Evolutionary conservation across 208 protist genomes (phyloP), one percentile per base, ranked within the genome.

Genomic region (Phytomonas sp.): DNA sequence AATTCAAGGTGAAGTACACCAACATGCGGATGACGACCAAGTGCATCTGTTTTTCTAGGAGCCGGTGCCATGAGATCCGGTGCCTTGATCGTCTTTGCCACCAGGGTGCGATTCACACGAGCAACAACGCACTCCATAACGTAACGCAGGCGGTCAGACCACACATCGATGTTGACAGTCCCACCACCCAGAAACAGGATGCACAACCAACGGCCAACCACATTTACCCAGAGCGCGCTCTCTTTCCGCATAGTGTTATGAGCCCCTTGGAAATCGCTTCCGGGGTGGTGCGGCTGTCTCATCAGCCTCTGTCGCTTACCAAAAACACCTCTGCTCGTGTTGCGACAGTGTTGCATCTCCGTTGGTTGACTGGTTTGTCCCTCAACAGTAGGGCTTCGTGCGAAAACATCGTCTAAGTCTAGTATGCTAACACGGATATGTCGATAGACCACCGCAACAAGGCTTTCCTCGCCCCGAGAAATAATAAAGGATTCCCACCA

Each of bases 121-220:
- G 13, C 40, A 51, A 40, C 37, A 60, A 60, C 60, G 6, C 66
- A 64, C 40, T 83, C 78, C 23, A 83, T 43, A 30, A 71, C 63
- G 67, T 80, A 89, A 64, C 77, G 76, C 26, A 92, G 75, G 32
- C 81, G 81, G 60, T 90, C 82, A 0, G 75, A 76, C 84, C 86
- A 94, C 62, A 90, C 79, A 53, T 92, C 81, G 1, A 73, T 71
- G 59, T 73, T 67, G 40, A 78, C 76, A 0, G 82, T 86, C 53
- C 89, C 86, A 33, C 89, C 86, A 37, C 89, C 89, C 9, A 94
- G 80, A 29, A 83, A 61, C 20, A 94, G 65, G 32, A 91, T 77
- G 29, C 79, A 81, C 0, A 70, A 75, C 77, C 80, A 88, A n/a
- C 84, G 84, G 2, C 79, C 62, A 15, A 92, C 37, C 13, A 83